Percentiles rank a stretch among this genome's conserved stretches.
Conservation (phyloP, 2,329 filamentous ascomycete species). For the Epichloe elymi region DNA sequence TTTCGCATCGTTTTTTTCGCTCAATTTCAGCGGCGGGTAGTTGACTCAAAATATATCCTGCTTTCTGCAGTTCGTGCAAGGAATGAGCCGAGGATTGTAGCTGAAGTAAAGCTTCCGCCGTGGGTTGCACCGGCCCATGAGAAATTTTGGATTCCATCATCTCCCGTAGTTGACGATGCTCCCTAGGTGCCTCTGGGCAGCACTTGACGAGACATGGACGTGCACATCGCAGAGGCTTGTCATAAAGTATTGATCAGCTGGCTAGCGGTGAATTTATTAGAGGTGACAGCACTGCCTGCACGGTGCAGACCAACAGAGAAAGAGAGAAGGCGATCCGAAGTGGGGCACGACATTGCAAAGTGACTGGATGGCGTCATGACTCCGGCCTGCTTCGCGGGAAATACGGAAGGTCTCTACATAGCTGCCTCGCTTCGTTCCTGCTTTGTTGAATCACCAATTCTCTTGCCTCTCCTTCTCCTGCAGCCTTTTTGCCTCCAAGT, state of each 20-base stretch:
- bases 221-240: too few relatives aligned
- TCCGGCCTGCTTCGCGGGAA: too few relatives aligned
- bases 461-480: not conserved
- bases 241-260: too few relatives aligned
- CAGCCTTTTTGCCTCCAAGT: not conserved
- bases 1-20: constrained; percentile 18
- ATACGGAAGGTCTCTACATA: too few relatives aligned
- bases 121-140: constrained; percentile 9
- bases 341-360: too few relatives aligned
- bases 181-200: not conserved
- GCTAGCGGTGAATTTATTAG: too few relatives aligned
- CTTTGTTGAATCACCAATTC: not conserved
- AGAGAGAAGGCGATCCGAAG: too few relatives aligned
- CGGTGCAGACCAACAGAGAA: too few relatives aligned
- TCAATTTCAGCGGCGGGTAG: constrained; percentile 15
- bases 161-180: not conserved
- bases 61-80: constrained; percentile 9
- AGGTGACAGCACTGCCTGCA: too few relatives aligned
- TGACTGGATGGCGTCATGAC: too few relatives aligned
- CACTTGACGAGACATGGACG: not conserved
- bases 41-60: constrained; percentile 16
- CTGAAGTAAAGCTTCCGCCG: constrained; percentile 9
- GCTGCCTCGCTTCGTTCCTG: not conserved
- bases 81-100: constrained; percentile 11
- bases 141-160: constrained; percentile 1